Evolutionary conservation across 768 basidiomycete species (phyloP), one percentile per base, ranked within the genome.

Genomic region (Brasilioporus rufonigricans): DNA sequence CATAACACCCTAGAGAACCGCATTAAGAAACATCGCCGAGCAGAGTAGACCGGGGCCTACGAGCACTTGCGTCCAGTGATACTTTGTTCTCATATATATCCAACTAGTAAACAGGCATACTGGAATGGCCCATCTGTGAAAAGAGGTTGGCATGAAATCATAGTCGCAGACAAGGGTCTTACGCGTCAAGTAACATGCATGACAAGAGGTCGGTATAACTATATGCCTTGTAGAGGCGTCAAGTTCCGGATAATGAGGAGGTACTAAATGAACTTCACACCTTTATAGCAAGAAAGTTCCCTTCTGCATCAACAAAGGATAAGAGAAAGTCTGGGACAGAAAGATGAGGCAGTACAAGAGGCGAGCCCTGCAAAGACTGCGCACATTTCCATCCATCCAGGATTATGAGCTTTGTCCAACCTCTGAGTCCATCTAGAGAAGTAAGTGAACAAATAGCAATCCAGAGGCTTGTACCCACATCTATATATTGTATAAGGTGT

Each of bases 171-270:
- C 26, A 9, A 24, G 19, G 6, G 33, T 57, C 82, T 64, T 64
- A 90, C 83, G 91, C 89, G 63, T 92, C 89, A 41, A 94, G 84
- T n/a, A 94, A 79, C 89, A 93, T 93, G 65, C 89, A 91, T 0
- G 92, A 93, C 35, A 94, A 75, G 5, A 94, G 76, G 61, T 89
- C 90, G 35, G 91, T 93, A 72, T 89, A 93, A 72, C 86, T 76
- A 65, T 85, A 93, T 19, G 91, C 89, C 83, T 87, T 47, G 21
- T 14, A 41, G 6, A 26, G 24, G 26, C 9, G 43, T 44, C 32
- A 26, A 2, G 24, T 49, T 33, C 48, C 19, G 32, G 11, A 24
- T 4, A 36, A 6, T 45, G 46, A 32, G 23, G 21, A 38, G 38
- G 14, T 10, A n/a, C 7, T 18, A 23, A 29, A 35, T 26, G 21